Evolutionary conservation across 2,329 filamentous ascomycete species (phyloP).

Genomic region (Fusarium sublunatum): DNA sequence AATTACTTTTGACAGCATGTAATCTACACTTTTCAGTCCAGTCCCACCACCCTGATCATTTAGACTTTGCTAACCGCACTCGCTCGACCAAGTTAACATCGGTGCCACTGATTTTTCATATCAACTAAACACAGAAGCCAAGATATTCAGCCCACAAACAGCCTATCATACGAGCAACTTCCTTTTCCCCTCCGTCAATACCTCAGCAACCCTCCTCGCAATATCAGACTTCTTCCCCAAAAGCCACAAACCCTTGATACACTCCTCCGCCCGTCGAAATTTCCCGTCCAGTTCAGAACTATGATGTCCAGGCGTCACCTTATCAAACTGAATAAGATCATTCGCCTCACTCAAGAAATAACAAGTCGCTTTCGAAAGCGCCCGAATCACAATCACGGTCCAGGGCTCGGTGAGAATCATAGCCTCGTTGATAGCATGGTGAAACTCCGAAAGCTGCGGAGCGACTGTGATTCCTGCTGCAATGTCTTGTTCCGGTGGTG

Average conservation of each 20-base stretch:
- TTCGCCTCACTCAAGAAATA: constrained; percentile 51
- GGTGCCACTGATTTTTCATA: no score
- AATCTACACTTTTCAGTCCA: no score
- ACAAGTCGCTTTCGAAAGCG: constrained; percentile 60
- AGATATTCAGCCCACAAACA: no score
- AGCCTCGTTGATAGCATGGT: constrained; percentile 63
- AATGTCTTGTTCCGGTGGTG: constrained; percentile 41
- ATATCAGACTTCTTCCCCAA: constrained; percentile 66
- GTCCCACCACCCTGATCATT: no score
- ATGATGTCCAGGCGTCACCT: constrained; percentile 36
- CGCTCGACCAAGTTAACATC: no score
- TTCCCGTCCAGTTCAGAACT: constrained; percentile 45
- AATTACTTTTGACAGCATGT: no score
- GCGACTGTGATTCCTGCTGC: neutral
- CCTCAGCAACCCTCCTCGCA: constrained; percentile 41
- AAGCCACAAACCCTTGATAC: constrained; percentile 64
- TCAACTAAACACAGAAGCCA: no score
- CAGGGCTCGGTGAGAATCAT: constrained; percentile 69
- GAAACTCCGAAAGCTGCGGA: constrained; percentile 55
- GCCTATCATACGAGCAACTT: constrained; percentile 1
- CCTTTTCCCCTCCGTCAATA: constrained; percentile 16
- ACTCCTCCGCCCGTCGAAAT: constrained; percentile 57
- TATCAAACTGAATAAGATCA: constrained; percentile 36
- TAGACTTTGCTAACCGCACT: no score
- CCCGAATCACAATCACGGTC: constrained; percentile 65